Evolutionary conservation across 495 filamentous ascomycete genomes (phyloP), one percentile per base, ranked within the genome.

Genomic region (Xylaria grammica): DNA sequence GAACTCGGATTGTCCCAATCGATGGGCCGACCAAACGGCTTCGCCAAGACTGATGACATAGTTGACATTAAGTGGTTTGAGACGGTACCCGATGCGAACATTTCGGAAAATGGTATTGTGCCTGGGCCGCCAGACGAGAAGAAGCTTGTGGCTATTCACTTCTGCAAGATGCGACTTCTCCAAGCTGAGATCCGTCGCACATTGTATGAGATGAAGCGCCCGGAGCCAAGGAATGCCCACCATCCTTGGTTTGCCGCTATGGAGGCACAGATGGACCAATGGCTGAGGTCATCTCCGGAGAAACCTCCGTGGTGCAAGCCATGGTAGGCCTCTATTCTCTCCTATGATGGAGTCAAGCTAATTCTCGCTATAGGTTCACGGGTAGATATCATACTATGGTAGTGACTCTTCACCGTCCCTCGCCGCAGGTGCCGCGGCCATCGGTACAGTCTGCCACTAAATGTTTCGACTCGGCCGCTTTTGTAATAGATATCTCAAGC

Each of bases 111-210:
- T n/a, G 93, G 91, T 9, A 88, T 97, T 50, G 76, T 83, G 19
- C 84, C 86, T 1, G 91, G 85, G 1, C 88, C 85, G 24, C 84
- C 84, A 0, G 88, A 89, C 26, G 78, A 92, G 50, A 89, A 87
- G 74, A 98, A 98, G 75, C 84, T 90, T 67, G 87, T 96, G 20
- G 87, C 91, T 9, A 93, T 97, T 62, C 94, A 98, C 75, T 96
- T 95, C 67, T 92, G 92, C 77, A 90, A 90, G 70, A 97, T 98
- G 94, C 85, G 92, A 59, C 76, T 95, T 32, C 77, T 95, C 6
- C 94, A 97, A 72, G 84, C 92, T 13, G 94, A 98, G 75, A 93
- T 94, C 46, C 82, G 94, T 46, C 85, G 91, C 57, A 87, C 85
- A 11, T 83, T 98, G 1, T 98, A 98, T 71, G 85, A 92, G 60